Conservation (phyloP, 176 grass and related monocot species). For the Avena sativa region DNA sequence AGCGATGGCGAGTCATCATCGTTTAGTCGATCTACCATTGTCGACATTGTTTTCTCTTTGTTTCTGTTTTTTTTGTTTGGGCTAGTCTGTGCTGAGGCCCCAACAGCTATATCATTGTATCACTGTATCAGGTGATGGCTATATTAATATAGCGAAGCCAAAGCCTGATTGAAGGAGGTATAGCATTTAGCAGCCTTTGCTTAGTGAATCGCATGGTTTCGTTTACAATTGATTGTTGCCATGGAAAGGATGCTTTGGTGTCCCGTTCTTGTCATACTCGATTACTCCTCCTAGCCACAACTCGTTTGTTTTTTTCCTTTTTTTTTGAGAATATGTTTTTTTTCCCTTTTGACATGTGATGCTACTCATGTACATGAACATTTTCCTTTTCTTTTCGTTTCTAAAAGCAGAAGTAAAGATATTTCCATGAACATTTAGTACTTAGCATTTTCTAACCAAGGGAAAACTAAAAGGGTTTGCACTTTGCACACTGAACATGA, state of each 20-base stretch:
- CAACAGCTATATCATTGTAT: too few relatives aligned
- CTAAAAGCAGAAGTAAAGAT: background rate
- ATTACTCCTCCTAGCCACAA: background rate
- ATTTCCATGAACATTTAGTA: background rate
- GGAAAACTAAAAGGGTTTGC: background rate
- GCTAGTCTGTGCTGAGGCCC: too few relatives aligned
- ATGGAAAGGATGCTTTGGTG: background rate
- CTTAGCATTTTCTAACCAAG: background rate
- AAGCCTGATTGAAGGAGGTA: too few relatives aligned
- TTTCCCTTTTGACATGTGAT: background rate
- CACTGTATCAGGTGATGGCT: too few relatives aligned
- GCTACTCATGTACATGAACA: background rate
- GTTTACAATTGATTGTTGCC: background rate
- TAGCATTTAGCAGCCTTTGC: background rate
- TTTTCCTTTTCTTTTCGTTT: too few relatives aligned
- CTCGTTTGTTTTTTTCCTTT: background rate
- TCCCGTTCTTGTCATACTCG: constrained; percentile 15
- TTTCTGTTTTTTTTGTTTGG: too few relatives aligned
- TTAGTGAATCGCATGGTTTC: background rate
- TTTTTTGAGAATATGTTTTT: too few relatives aligned
- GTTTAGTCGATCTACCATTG: too few relatives aligned
- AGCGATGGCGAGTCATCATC: too few relatives aligned
- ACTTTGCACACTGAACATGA: background rate
- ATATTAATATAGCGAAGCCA: too few relatives aligned
- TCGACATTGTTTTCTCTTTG: too few relatives aligned